phyloP scores from a whole-genome alignment of 148 eudicot species.

The Nepenthes mirabilis region DNA sequence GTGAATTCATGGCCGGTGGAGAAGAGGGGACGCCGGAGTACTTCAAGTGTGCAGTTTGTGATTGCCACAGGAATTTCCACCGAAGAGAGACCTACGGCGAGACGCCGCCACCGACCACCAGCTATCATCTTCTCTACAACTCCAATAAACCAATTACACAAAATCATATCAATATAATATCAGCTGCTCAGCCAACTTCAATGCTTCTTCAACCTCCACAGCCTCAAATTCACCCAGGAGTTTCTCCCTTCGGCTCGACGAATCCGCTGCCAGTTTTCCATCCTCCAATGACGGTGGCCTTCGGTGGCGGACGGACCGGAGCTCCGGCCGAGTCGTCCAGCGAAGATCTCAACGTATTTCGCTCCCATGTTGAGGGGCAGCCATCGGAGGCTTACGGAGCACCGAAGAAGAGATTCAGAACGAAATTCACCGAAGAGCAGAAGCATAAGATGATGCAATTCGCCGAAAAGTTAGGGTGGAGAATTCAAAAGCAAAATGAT shows the following conservation, averaged over 20 bases:
- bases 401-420: conserved; percentile 34
- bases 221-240: background rate
- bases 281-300: conserved; percentile 41
- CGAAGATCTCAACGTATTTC: conserved; percentile 44
- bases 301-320: conserved; percentile 32
- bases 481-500: conserved; percentile 48
- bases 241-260: no score
- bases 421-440: conserved; percentile 43
- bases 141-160: background rate
- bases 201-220: conserved; percentile 1
- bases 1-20: conserved; percentile 80
- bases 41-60: conserved; percentile 74
- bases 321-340: conserved; percentile 42
- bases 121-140: conserved; percentile 15
- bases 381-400: background rate
- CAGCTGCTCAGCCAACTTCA: conserved; percentile 3
- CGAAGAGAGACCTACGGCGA: conserved; percentile 30
- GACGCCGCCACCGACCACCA: conserved; percentile 9
- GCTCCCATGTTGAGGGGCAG: conserved; percentile 12
- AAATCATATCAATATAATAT: background rate
- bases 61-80: conserved; percentile 88
- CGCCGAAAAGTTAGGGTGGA: conserved; percentile 42
- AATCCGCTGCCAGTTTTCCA: background rate
- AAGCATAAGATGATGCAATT: conserved; percentile 40
- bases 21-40: conserved; percentile 32